These are phyloP conservation scores for Amanita rubescens DNA, from an alignment of 768 basidiomycete species.

Conservation along the genomic window DNA sequence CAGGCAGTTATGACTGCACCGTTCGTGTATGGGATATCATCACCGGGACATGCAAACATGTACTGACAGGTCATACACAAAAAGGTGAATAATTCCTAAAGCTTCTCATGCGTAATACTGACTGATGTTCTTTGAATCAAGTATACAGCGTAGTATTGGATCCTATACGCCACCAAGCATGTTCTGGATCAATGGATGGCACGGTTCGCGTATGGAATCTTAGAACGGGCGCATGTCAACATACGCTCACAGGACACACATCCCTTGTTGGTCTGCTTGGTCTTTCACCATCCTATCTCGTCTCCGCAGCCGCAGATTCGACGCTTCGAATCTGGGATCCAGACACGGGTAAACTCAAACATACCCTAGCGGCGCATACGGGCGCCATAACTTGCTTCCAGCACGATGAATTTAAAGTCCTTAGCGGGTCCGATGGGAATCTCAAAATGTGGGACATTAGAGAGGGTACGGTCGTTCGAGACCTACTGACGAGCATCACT, in stretches of 20 bases:
- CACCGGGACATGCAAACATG: slow-evolving; percentile 72
- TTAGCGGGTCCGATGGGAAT: slow-evolving; percentile 92
- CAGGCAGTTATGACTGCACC: slow-evolving; percentile 93
- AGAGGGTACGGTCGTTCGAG: slow-evolving; percentile 79
- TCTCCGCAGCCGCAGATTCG: slow-evolving; percentile 95
- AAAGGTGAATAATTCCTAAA: slow-evolving; percentile 53
- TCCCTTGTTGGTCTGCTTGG: slow-evolving; percentile 93
- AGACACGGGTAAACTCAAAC: slow-evolving; percentile 67
- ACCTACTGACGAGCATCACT: slow-evolving; percentile 83
- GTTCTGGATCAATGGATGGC: slow-evolving; percentile 97
- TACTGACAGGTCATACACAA: slow-evolving; percentile 82
- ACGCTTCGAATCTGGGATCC: slow-evolving; percentile 95
- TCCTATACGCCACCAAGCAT: slow-evolving; percentile 77
- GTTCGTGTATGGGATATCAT: slow-evolving; percentile 95
- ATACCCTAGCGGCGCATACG: slow-evolving; percentile 83
- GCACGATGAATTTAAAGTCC: slow-evolving; percentile 95
- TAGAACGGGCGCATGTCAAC: slow-evolving; percentile 69
- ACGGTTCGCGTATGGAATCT: slow-evolving; percentile 95
- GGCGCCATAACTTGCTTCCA: slow-evolving; percentile 99
- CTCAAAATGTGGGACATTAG: slow-evolving; percentile 97
- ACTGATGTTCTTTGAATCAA: slow-evolving; percentile 19
- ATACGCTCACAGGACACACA: slow-evolving; percentile 84
- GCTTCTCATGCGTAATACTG: neutral
- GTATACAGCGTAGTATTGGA: slow-evolving; percentile 97
- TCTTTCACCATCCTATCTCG: slow-evolving; percentile 82